Conservation (phyloP, 768 basidiomycete species). For the Kwoniella sp. region DNA sequence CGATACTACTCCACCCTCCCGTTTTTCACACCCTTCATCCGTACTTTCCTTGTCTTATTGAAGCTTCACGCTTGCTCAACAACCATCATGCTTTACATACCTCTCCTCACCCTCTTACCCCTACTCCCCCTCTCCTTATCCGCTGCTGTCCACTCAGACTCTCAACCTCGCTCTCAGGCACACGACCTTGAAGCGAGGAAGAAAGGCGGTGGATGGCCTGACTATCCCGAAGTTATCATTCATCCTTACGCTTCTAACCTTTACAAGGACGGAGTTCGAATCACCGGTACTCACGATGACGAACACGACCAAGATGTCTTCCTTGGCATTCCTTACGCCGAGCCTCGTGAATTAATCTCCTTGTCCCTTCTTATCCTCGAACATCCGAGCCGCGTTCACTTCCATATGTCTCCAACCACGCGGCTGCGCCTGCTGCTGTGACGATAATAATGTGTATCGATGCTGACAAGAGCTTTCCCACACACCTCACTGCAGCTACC, state of each 20-base stretch:
- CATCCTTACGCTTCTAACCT: slow-evolving; percentile 26
- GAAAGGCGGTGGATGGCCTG: slow-evolving; percentile 5
- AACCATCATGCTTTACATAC: background rate
- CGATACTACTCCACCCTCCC: too few relatives aligned
- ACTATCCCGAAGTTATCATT: slow-evolving; percentile 33
- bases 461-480: slow-evolving; percentile 6
- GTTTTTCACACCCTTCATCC: background rate
- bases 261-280: slow-evolving; percentile 18
- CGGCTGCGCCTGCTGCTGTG: too few relatives aligned
- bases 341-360: slow-evolving; percentile 37
- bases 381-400: too few relatives aligned
- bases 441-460: too few relatives aligned
- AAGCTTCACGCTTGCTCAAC: too few relatives aligned
- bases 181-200: background rate
- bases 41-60: too few relatives aligned
- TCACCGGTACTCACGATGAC: slow-evolving; percentile 33
- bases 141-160: background rate
- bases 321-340: slow-evolving; percentile 52
- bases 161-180: background rate
- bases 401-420: too few relatives aligned
- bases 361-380: background rate
- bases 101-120: slow-evolving; percentile 5
- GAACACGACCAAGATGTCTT: slow-evolving; percentile 36
- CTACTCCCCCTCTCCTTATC: background rate
- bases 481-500: slow-evolving; percentile 25